Conservation (phyloP, 208 protist species). For the Trypanosoma congolense region DNA sequence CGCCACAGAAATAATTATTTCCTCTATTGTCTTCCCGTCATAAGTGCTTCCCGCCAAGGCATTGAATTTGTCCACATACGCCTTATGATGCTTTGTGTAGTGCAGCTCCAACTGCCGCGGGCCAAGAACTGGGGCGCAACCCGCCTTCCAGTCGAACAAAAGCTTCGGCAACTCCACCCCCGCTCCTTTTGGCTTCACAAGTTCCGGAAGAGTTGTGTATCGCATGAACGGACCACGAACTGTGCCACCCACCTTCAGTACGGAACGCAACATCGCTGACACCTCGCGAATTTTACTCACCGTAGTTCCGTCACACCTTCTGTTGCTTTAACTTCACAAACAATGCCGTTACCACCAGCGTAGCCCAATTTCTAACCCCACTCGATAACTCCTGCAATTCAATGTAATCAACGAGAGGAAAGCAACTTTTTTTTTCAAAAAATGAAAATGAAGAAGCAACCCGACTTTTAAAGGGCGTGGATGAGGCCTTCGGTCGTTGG, state of each 20-base stretch:
- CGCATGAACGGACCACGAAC: not conserved
- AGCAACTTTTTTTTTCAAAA: too few relatives aligned
- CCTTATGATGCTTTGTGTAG: slow-evolving; percentile 92
- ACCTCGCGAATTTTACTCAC: not conserved
- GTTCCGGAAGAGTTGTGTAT: slow-evolving; percentile 53
- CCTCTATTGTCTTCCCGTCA: slow-evolving; percentile 83
- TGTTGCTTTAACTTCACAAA: not conserved
- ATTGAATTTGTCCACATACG: slow-evolving; percentile 91
- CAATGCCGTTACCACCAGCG: too few relatives aligned
- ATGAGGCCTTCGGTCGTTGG: too few relatives aligned
- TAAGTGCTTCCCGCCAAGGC: slow-evolving; percentile 43
- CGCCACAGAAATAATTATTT: slow-evolving; percentile 52
- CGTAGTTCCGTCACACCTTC: not conserved
- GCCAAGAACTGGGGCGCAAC: slow-evolving; percentile 67
- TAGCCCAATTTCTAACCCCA: too few relatives aligned
- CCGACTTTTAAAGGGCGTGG: too few relatives aligned
- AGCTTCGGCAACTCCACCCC: slow-evolving; percentile 76
- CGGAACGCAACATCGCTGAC: not conserved
- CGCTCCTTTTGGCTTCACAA: slow-evolving; percentile 38
- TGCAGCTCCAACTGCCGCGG: slow-evolving; percentile 86
- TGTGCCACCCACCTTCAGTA: too few relatives aligned
- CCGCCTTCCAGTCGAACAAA: slow-evolving; percentile 62
- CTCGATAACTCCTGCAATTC: too few relatives aligned
- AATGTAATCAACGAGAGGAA: too few relatives aligned
- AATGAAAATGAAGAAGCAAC: too few relatives aligned